Percentiles rank a stretch among this genome's conserved stretches.
Evolutionary conservation across 2,329 filamentous ascomycete genomes (phyloP).

Genomic region (Ceratocystis ficicola): DNA sequence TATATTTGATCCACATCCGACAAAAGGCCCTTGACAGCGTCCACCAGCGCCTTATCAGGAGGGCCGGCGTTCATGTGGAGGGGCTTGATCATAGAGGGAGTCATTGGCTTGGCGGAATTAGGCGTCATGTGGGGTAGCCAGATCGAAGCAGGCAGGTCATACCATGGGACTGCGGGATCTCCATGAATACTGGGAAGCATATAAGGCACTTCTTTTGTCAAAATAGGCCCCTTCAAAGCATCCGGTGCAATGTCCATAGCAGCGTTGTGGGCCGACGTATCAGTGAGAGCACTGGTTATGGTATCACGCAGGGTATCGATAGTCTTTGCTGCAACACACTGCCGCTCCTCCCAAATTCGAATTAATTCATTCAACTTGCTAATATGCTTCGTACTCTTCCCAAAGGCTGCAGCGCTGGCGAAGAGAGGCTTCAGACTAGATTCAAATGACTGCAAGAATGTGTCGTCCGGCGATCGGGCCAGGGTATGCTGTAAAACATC

Average conservation of each 20-base stretch:
- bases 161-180: slow-evolving; percentile 59
- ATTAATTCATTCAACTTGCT: slow-evolving; percentile 53
- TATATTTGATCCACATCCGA: slow-evolving; percentile 59
- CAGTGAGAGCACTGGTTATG: slow-evolving; percentile 27
- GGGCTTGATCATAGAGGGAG: slow-evolving; percentile 56
- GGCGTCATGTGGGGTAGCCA: slow-evolving; percentile 68
- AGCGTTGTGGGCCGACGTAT: slow-evolving; percentile 21
- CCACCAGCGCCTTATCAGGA: slow-evolving; percentile 52
- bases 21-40: slow-evolving; percentile 58
- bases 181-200: slow-evolving; percentile 67
- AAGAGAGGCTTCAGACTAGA: slow-evolving; percentile 50
- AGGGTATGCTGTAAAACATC: slow-evolving; percentile 63
- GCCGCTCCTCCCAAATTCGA: slow-evolving; percentile 55
- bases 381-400: slow-evolving; percentile 52
- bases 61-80: slow-evolving; percentile 57
- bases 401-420: slow-evolving; percentile 44
- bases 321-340: slow-evolving; percentile 46
- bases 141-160: slow-evolving; percentile 71
- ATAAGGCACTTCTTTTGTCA: slow-evolving; percentile 50
- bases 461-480: slow-evolving; percentile 37
- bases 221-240: slow-evolving; percentile 27
- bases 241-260: slow-evolving; percentile 24
- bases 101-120: slow-evolving; percentile 63
- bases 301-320: slow-evolving; percentile 48
- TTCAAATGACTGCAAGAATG: slow-evolving; percentile 46